phyloP scores from a whole-genome alignment of 768 basidiomycete species.

The Polyporus arcularius region DNA sequence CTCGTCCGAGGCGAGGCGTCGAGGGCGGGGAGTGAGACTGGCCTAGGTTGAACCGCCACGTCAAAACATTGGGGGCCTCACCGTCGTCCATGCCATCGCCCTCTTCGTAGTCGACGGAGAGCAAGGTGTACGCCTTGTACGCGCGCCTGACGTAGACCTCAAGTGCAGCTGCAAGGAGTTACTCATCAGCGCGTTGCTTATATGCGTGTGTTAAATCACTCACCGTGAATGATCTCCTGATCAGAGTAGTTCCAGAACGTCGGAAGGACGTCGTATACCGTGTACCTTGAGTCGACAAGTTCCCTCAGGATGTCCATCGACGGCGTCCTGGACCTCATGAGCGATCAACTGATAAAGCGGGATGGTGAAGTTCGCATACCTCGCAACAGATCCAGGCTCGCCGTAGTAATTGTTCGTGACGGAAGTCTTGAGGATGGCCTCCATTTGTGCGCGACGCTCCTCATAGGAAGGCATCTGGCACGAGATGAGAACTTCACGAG shows the following conservation, averaged over 20 bases:
- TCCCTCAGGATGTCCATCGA: conserved; percentile 87
- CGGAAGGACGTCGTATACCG: conserved; percentile 95
- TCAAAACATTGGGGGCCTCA: conserved; percentile 76
- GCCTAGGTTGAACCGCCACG: conserved; percentile 95
- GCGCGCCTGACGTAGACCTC: conserved; percentile 96
- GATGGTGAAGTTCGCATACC: conserved; percentile 39
- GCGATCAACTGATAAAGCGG: too few relatives aligned
- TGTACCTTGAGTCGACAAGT: conserved; percentile 93
- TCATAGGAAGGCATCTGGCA: conserved; percentile 98
- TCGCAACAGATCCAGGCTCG: conserved; percentile 65
- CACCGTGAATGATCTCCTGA: conserved; percentile 80
- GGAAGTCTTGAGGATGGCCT: conserved; percentile 85
- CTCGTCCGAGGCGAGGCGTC: conserved; percentile 64
- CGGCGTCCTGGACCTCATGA: conserved; percentile 50
- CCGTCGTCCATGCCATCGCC: conserved; percentile 85
- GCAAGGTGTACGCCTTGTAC: conserved; percentile 89
- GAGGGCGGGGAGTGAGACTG: conserved; percentile 84
- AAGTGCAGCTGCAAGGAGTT: conserved; percentile 65
- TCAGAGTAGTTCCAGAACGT: conserved; percentile 92
- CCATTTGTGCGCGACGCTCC: conserved; percentile 93
- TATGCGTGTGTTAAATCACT: conserved; percentile 23
- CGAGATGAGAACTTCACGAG: conserved; percentile 94
- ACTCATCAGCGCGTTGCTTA: neutral
- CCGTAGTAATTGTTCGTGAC: conserved; percentile 90
- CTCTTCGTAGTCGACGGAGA: conserved; percentile 94